Base-by-base conservation (phyloP, 257 asterid genomes). In the Capsicum baccatum region DNA sequence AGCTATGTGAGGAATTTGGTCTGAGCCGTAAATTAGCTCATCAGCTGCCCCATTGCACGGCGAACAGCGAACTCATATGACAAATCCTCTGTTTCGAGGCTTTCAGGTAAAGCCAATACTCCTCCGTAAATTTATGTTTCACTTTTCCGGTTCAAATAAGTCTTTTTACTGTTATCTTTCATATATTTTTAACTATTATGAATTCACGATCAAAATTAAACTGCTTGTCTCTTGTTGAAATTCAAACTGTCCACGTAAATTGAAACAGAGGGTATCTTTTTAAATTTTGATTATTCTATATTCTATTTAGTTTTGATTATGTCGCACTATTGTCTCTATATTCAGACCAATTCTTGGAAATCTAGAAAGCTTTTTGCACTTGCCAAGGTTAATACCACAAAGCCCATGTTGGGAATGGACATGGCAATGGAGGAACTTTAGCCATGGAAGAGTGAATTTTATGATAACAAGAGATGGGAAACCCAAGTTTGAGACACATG, bases 391-490 rank as follows among this genome's bases (percentile, higher is more conserved):
- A 73, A 39, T 33, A 62, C 82, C 87, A 39, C 82, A 60, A 87
- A 89, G 70, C 37, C 60, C 79, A 12, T 70, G 83, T 59, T 82
- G 82, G 83, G 86, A 26, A 26, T 26, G 26, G 26, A 26, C 26
- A 26, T 26, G 26, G 26, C 26, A 9, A 64, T 69, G 47, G 86
- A 92, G 94, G 88, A 85, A 86, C 86, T 86, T 91, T 86, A 90
- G 92, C 84, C 90, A 91, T 37, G 95, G 98, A n/a, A 79, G 92
- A 1, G 92, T 94, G 64, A 91, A 85, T 62, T 89, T 95, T 73
- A 94, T 95, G 35, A 90, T 95, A 85, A 91, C 99, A 68, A 90
- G 90, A 1, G 86, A 94, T n/a, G 98, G 98, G 78, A 91, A 90
- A 39, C 97, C 97, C 19, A 92, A 85, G 86, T 94, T 95, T 69